Evolutionary conservation across 345 rosid species (phyloP).

Genomic region (Laguncularia racemosa): DNA sequence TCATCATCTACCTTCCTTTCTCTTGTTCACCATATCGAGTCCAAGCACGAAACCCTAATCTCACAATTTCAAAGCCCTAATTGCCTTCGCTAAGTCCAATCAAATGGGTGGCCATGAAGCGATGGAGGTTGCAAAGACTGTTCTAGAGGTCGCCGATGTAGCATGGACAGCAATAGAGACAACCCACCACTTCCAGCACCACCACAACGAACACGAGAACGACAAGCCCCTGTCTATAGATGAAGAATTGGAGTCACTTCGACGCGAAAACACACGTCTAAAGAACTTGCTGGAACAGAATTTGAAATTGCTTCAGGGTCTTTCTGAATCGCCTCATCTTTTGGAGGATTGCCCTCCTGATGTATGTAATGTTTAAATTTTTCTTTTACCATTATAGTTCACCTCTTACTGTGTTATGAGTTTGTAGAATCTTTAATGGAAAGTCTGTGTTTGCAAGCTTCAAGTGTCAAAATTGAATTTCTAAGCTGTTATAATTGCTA

Average conservation of each 20-base stretch:
- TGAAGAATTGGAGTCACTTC: slow-evolving; percentile 53
- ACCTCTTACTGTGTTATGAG: not conserved
- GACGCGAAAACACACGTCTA: slow-evolving; percentile 56
- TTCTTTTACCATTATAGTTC: not conserved
- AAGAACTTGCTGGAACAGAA: slow-evolving; percentile 60
- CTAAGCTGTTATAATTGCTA: no score
- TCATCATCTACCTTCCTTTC: no score
- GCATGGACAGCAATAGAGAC: slow-evolving; percentile 76
- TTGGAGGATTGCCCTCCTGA: slow-evolving; percentile 67
- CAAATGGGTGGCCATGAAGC: slow-evolving; percentile 23
- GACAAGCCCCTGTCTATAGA: slow-evolving; percentile 7
- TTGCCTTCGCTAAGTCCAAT: not conserved
- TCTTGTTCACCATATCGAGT: no score
- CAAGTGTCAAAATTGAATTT: no score
- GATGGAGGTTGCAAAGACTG: slow-evolving; percentile 88
- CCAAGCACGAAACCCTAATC: slow-evolving; percentile 5
- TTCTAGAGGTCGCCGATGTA: slow-evolving; percentile 90
- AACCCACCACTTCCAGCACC: slow-evolving; percentile 45
- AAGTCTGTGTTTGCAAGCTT: no score
- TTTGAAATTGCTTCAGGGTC: slow-evolving; percentile 57
- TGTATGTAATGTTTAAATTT: slow-evolving; percentile 30
- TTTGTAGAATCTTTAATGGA: not conserved
- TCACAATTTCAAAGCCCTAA: not conserved
- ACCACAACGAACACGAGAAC: slow-evolving; percentile 16
- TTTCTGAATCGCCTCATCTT: slow-evolving; percentile 60